Conservation (phyloP, 2,329 filamentous ascomycete genomes). For the Xylaria sp. region DNA sequence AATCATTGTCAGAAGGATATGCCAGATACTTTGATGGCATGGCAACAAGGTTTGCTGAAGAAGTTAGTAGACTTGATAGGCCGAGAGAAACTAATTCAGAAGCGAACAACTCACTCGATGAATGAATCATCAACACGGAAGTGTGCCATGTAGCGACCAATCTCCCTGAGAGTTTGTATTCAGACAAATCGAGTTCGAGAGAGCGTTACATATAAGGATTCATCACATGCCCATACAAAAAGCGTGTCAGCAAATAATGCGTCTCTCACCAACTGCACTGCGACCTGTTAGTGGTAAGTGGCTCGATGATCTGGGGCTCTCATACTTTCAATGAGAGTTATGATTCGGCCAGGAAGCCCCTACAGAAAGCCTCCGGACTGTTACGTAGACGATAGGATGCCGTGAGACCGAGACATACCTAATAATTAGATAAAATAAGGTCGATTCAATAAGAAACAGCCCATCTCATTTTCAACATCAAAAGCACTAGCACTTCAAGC, state of each 20-base stretch:
- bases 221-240: not conserved
- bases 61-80: not conserved
- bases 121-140: not conserved
- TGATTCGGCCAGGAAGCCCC: not conserved
- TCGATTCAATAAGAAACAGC: no score
- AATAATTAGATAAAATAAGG: not conserved
- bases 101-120: no score
- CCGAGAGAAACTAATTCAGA: no score
- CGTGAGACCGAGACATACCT: not conserved
- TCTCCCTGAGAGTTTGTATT: not conserved
- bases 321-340: not conserved
- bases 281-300: not conserved
- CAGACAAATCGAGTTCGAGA: not conserved
- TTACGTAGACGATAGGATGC: not conserved
- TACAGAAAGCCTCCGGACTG: not conserved
- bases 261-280: not conserved
- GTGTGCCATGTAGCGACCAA: no score
- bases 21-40: not conserved
- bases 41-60: not conserved
- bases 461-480: no score
- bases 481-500: no score
- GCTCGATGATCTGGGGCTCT: not conserved
- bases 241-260: not conserved
- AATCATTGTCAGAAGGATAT: not conserved
- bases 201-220: not conserved